A percentile compares a stretch with the other conserved stretches of the same genome.
Conservation (phyloP, 495 filamentous ascomycete species). For the Recurvomyces mirabilis region DNA sequence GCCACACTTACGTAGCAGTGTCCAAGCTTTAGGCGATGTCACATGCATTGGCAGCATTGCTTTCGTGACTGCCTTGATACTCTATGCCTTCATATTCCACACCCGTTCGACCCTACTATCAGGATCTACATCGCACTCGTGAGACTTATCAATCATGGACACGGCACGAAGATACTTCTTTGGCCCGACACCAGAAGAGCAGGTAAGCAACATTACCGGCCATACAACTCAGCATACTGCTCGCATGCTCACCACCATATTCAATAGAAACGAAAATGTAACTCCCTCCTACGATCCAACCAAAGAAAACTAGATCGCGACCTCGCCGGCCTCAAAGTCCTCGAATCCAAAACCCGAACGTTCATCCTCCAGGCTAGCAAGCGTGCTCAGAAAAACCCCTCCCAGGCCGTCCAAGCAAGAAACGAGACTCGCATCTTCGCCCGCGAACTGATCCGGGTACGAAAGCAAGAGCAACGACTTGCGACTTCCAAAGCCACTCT, state of each 20-base stretch:
- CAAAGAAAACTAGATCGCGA: constrained; percentile 93
- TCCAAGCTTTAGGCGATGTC: too few relatives aligned
- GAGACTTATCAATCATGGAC: too few relatives aligned
- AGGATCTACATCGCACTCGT: too few relatives aligned
- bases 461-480: constrained; percentile 61
- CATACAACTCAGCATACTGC: background rate
- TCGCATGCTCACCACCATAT: constrained; percentile 12
- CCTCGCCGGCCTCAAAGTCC: constrained; percentile 57
- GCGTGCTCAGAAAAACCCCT: constrained; percentile 66
- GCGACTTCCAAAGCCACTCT: constrained; percentile 83
- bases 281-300: constrained; percentile 78
- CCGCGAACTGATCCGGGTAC: constrained; percentile 70
- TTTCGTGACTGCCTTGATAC: too few relatives aligned
- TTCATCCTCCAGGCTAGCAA: constrained; percentile 68
- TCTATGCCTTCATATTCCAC: background rate
- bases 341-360: constrained; percentile 77
- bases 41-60: too few relatives aligned
- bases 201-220: constrained; percentile 41
- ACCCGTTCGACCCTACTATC: too few relatives aligned
- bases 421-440: constrained; percentile 78
- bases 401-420: constrained; percentile 61
- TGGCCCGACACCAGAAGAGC: constrained; percentile 82
- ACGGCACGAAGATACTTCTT: constrained; percentile 75
- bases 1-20: too few relatives aligned
- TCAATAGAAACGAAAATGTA: constrained; percentile 98